Evolutionary conservation across 352 stramenopile genomes (phyloP), one percentile per base, ranked within the genome.

Genomic region (Globisporangium middletonii): DNA sequence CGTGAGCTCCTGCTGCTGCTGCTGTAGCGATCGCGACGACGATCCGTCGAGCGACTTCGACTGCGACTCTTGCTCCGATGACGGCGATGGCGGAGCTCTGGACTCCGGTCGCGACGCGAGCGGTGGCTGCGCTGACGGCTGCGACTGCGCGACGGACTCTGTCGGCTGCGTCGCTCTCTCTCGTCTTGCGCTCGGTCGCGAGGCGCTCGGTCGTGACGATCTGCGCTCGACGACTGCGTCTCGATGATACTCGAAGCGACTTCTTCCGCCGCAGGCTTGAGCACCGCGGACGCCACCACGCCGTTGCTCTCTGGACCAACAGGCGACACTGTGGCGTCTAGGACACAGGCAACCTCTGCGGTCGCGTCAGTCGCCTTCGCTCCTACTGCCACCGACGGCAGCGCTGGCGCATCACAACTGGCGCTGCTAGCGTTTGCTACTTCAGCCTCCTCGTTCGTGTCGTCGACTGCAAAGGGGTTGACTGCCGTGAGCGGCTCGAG

Each of bases 401-500:
- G 35, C 49, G 35, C 28, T 53, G 35, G 9, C 51, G 4, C 23
- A 23, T 23, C 33, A 38, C 33, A 12, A 38, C 33, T 38, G 33
- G 5, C 33, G 12, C 7, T 12, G 5, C 3, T 8, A 28, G 19
- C 18, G 5, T 4, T 13, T 38, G 8, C 43, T 57, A 9, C 15
- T 28, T 47, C 57, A 1, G 42, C 42, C 1, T 46, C 60, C 43
- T 79, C 51, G 3, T 63, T 64, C 18, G 71, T 50, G 45, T 89
- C 75, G 37, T 91, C 71, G 16, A 78, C 63, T 4, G 64, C 75
- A 53, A 91, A 93, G 16, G 80, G 80, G 57, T 93, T 77, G 5
- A 74, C 63, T 16, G 82, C 73, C 0, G 83, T 93, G 2, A 94
- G 68, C 8, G 83, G 76, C 26, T 94, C 76, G 2, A 94, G 55